These are phyloP conservation scores for Trypanosoma conorhini DNA, from an alignment of 208 protist genomes.

Conservation along the genomic window DNA sequence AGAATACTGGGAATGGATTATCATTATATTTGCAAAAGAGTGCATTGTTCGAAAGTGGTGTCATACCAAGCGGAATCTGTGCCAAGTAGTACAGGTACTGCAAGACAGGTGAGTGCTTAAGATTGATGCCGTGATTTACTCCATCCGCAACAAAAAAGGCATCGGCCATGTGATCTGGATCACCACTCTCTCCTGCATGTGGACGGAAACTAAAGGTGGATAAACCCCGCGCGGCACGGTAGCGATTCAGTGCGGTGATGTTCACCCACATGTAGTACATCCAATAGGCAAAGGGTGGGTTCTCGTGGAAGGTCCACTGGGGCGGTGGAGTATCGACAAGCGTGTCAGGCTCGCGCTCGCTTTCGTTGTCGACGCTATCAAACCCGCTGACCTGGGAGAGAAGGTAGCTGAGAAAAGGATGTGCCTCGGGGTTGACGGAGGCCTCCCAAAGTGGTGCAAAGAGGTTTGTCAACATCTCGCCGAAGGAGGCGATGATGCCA, in stretches of 20 bases:
- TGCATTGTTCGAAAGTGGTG: conserved; percentile 98
- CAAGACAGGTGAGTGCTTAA: conserved; percentile 90
- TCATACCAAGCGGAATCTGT: conserved; percentile 97
- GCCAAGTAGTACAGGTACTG: conserved; percentile 99
- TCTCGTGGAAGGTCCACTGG: conserved; percentile 52
- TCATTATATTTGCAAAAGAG: conserved; percentile 96
- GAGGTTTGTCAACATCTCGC: conserved; percentile 95
- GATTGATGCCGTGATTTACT: conserved; percentile 97
- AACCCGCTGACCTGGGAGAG: conserved; percentile 95
- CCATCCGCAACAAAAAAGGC: conserved; percentile 83
- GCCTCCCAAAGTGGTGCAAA: conserved; percentile 98
- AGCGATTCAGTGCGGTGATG: conserved; percentile 95
- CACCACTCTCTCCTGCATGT: conserved; percentile 95
- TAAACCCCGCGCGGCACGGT: conserved; percentile 76
- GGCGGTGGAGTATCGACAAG: conserved; percentile 36
- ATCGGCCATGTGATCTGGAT: conserved; percentile 90
- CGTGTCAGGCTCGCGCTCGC: conserved; percentile 64
- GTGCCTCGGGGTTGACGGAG: conserved; percentile 84
- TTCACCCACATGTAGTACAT: conserved; percentile 99
- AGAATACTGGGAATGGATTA: conserved; percentile 95
- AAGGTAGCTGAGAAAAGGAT: conserved; percentile 94
- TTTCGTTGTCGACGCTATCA: conserved; percentile 98
- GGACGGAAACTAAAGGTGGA: conserved; percentile 96
- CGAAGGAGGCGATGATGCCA: conserved; percentile 84
- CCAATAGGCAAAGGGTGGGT: conserved; percentile 93